Base-by-base conservation (phyloP, 73 alveolate genomes). In the Paramecium sonneborni region DNA sequence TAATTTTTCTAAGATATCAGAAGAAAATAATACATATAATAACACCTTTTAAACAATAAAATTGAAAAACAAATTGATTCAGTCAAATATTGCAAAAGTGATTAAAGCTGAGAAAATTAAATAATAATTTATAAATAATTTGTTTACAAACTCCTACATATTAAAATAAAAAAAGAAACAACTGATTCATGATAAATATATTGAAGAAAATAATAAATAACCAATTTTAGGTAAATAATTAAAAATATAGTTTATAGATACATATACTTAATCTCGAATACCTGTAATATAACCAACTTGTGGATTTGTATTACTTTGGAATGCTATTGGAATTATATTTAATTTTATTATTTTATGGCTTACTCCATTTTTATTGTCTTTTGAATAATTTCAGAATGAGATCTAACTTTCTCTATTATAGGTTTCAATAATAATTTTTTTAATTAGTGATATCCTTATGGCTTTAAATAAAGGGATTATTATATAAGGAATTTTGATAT, bases 401-500 rank as follows among this genome's bases (percentile, higher is more conserved):
- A 9, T 52, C 5, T 52, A 52, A 9, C 30, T 52, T 18, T 52
- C 68, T 18, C 6, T 30, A 11, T 3, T 52, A 18, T n/a, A 52
- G 26, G 8, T 32, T 0, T 26, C 24, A 26, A 62, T 62, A 7
- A 62, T 32, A 5, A 32, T 32, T 14, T 62, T 62, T 62, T 32
- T 62, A 30, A 6, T 74, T 14, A 21, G 37, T 28, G 87, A 74
- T 38, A 35, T 74, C 1, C 32, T 74, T 15, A 37, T 74, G 2
- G 2, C 58, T 8, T 37, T 74, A 39, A 74, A 74, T 21, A 74
- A 74, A 74, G 87, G 58, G 2, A 74, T 74, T 34, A 74, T 74
- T 4, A 39, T 37, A 3, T 23, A 74, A 37, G 87, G 87, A 5
- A 37, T 37, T 5, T 32, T 74, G 32, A 74, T 74, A 74, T 21